Conservation (phyloP, 805 yeast species). For the Clavispora carvajalis region DNA sequence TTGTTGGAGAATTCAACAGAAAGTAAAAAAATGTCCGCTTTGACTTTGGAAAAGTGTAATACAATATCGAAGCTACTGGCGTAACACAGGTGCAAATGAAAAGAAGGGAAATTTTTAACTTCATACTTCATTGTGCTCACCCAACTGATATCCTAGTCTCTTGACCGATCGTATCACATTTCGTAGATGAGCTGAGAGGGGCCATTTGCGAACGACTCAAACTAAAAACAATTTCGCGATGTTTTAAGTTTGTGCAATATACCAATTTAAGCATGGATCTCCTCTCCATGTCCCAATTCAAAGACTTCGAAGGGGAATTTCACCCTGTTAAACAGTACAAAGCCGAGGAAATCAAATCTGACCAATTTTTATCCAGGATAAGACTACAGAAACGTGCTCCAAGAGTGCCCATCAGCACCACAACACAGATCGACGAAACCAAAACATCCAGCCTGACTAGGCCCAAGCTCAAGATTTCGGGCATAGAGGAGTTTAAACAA, state of each 20-base stretch:
- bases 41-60: no score
- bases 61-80: no score
- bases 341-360: constrained; percentile 13
- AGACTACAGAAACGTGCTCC: neutral
- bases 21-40: no score
- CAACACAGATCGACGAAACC: neutral
- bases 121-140: no score
- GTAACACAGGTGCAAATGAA: no score
- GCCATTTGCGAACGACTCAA: neutral
- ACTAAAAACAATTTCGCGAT: neutral
- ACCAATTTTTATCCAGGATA: constrained; percentile 11
- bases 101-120: no score
- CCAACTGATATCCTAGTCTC: no score
- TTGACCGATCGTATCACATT: no score
- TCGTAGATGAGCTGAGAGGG: no score
- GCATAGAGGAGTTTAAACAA: neutral
- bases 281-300: constrained; percentile 8
- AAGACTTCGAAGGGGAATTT: constrained; percentile 30
- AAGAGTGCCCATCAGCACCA: neutral
- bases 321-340: constrained; percentile 21
- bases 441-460: neutral
- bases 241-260: neutral
- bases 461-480: neutral
- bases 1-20: no score
- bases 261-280: neutral